Evolutionary conservation across 2,329 filamentous ascomycete genomes (phyloP).

Genomic region (Sphaerulina musiva): DNA sequence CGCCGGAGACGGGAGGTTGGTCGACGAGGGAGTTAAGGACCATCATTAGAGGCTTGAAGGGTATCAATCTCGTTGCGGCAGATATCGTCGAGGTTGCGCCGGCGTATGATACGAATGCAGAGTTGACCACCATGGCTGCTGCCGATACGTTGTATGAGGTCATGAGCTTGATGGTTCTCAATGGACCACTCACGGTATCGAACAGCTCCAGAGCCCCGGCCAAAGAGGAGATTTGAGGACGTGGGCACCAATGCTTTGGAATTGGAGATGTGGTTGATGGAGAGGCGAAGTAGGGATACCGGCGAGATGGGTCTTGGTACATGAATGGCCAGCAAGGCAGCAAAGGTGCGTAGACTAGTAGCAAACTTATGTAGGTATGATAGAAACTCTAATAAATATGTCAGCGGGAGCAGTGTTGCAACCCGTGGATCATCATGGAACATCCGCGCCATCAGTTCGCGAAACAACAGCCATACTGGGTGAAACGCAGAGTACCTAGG

Average conservation of each 20-base stretch:
- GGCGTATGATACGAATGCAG: slow-evolving; percentile 72
- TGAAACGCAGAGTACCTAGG: too few relatives aligned
- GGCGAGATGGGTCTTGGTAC: not conserved
- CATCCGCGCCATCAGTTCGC: not conserved
- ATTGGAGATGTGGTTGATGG: not conserved
- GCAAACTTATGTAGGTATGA: not conserved
- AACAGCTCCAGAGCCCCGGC: slow-evolving; percentile 17
- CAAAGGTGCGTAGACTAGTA: not conserved
- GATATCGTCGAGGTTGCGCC: slow-evolving; percentile 91
- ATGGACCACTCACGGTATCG: slow-evolving; percentile 56
- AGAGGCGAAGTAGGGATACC: not conserved
- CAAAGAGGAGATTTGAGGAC: slow-evolving; percentile 21
- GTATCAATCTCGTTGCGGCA: slow-evolving; percentile 67
- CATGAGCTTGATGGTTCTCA: slow-evolving; percentile 69
- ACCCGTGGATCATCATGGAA: not conserved
- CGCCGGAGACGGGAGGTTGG: slow-evolving; percentile 71
- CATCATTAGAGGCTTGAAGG: slow-evolving; percentile 62
- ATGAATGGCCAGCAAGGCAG: not conserved
- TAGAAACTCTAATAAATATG: not conserved
- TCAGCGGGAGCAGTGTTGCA: not conserved
- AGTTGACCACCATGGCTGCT: slow-evolving; percentile 75
- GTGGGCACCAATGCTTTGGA: not conserved
- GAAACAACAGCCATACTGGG: not conserved
- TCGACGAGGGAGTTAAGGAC: slow-evolving; percentile 65
- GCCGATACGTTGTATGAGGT: slow-evolving; percentile 83